Base-by-base conservation (phyloP, 2,329 filamentous ascomycete species). In the Pestalotiopsis sp. region DNA sequence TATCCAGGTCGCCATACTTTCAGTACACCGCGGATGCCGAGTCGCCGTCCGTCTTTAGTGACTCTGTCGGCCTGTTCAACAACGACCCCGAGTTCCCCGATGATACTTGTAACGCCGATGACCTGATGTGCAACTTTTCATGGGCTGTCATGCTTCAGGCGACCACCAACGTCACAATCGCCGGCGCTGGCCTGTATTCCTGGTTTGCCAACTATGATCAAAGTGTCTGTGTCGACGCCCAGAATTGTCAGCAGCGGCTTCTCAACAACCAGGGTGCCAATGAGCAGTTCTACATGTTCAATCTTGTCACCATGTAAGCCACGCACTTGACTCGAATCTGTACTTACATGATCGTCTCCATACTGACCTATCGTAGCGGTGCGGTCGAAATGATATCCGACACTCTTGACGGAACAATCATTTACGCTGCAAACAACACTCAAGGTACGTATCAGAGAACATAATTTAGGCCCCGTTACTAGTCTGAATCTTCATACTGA, bases 21-120 rank as follows among this genome's bases (percentile, higher is more conserved):
- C 87, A 91, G 76, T 80, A 85, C 70, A 89, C 89, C 76, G 88
- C 89, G 24, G 81, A 17, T 11, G 35, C 58, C 14, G 56, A 59
- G 22, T 59, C 66, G 14, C 63, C 63, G 9, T 40, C 20, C 14
- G 10, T 38, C 24, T 65, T 65, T 39, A 56, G 22, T 17, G 17
- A 22, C 35, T 24, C 48, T 14, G 20, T 65, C 4, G 40, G 63
- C 14, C n/a, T 38, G 13, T 65, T 65, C 63, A 14, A 22, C 22
- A 38, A 38, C 63, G 63, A 65, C 9, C 63, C 63, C 30, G 22
- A 10, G 3, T 65, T 65, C 26, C 61, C 20, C 13, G 58, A 61
- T 26, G 14, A 30, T 30, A 39, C 11, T 5, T 65, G 44, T 13
- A 35, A 22, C 9, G 44, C 20, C 22, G 48, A 65, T 22, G 40